phyloP scores from a whole-genome alignment of 305 asterid genomes.

The Stenogyne calaminthoides region DNA sequence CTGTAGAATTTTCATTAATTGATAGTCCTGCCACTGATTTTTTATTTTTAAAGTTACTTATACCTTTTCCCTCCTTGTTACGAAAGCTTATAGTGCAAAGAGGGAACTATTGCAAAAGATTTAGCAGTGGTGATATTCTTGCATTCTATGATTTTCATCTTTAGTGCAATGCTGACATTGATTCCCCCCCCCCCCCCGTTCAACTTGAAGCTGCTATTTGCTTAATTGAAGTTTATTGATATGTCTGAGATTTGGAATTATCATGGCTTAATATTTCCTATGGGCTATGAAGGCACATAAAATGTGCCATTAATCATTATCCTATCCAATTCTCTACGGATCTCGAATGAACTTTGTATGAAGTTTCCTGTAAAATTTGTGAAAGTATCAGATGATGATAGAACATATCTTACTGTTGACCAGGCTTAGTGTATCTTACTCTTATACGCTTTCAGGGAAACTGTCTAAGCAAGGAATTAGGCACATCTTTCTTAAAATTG shows the following conservation, averaged over 20 bases:
- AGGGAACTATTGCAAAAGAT: background rate
- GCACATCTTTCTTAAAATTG: background rate
- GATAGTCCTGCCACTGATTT: background rate
- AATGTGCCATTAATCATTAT: background rate
- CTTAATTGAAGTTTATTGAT: background rate
- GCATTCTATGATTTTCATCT: background rate
- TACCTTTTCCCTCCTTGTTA: background rate
- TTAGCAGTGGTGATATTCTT: conserved; percentile 4
- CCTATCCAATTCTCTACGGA: conserved; percentile 1
- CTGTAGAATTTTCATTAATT: background rate
- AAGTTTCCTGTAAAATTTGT: background rate
- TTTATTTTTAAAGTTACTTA: background rate
- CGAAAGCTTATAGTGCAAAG: background rate
- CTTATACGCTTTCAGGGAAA: background rate
- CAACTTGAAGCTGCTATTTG: background rate
- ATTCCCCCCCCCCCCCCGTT: background rate
- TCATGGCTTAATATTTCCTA: background rate
- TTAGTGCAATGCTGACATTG: background rate
- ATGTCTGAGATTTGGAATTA: background rate
- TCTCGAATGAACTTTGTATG: background rate
- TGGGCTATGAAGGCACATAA: background rate
- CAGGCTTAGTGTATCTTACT: background rate
- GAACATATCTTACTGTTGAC: background rate
- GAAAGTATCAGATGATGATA: background rate
- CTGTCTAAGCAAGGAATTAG: background rate